Base-by-base conservation (phyloP, 495 filamentous ascomycete genomes). In the Bacidia gigantensis region DNA sequence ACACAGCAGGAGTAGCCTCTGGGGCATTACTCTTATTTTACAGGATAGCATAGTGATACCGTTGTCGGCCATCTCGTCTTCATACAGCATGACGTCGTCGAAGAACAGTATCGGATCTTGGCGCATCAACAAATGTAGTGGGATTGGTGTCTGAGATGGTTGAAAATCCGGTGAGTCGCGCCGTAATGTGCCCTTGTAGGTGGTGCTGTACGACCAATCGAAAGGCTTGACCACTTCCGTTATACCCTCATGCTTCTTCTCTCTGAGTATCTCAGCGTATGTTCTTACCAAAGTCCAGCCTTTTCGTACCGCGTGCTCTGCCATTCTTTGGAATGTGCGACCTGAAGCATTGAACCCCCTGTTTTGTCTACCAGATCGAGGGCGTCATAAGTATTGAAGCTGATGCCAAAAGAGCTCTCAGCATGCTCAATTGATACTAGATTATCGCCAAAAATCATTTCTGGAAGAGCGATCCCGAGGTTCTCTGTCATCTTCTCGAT, bases 391-490 rank as follows among this genome's bases (percentile, higher is more conserved):
- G 93, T 84, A 57, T 83, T 83, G 68, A 98, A 98, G 12, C 70
- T 62, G 49, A 97, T 74, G 2, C 69, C 65, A 86, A 88, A 97
- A 7, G 79, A 78, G 52, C 71, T 78, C 18, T 71, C 70, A 20
- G 67, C 50, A 65, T 97, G 87, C 51, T 80, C 73, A 22, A 98
- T 75, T 2, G 72, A 65, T 22, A 93, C 81, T 26, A 79, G 71
- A 66, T 98, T 98, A 69, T 98, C 88, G 26, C 92, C 92, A 60
- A 98, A 98, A 32, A 98, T 98, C 92, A 98, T 98, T 68, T 98
- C 92, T 1, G 93, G 92, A 5, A 87, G 81, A 11, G 88, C 74
- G 65, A 98, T 94, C 12, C 81, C 80, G 11, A 98, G 76, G 44
- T 77, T 76, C 48, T 72, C 67, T 17, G 79, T 80, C 80, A 98